Evolutionary conservation across 2,329 filamentous ascomycete genomes (phyloP), one percentile per base, ranked within the genome.

Genomic region (Neocucurbitaria cava): DNA sequence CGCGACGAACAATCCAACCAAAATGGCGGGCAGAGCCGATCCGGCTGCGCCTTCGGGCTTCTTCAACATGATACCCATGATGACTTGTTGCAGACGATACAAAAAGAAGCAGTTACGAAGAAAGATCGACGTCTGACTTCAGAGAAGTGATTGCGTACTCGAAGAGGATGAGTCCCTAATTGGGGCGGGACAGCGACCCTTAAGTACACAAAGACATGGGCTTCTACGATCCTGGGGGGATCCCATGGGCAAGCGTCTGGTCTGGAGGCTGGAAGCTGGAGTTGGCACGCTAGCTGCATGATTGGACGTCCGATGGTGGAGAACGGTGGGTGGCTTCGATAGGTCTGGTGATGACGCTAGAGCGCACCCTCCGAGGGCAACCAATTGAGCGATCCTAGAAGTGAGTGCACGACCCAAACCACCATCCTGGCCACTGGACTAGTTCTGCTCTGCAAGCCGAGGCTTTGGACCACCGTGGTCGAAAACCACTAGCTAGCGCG

Each of bases 31-130:
- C 39, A 66, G 18, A 24, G 70, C 69, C 30, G 71, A 74, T 74
- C 89, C 89, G 72, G 87, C 86, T 75, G 89, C 84, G 82, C 88
- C 89, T 79, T 89, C 85, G 76, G 89, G 89, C 81, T 89, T 90
- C 70, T 87, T 87, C 53, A 82, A 51, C 56, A 74, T 64, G 36
- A 74, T 36, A 64, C 71, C 72, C 74, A 76, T 76, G 62, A 52
- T 66, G 54, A 52, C 45, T 33, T 31, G 46, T 17, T 53, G 49
- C 56, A 44, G 56, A 50, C 38, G 24, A 36, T 17, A 3, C 47
- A 57, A 51, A 39, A 54, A 46, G 40, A 42, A 49, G 41, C 51
- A 41, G 17, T 28, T 48, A 31, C 39, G 47, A 42, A 26, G 45
- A 39, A 49, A 26, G 41, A 21, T 41, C 39, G 39, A 52, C 54